Base-by-base conservation (phyloP, 805 yeast species). In the Candida pseudofarinosa region DNA sequence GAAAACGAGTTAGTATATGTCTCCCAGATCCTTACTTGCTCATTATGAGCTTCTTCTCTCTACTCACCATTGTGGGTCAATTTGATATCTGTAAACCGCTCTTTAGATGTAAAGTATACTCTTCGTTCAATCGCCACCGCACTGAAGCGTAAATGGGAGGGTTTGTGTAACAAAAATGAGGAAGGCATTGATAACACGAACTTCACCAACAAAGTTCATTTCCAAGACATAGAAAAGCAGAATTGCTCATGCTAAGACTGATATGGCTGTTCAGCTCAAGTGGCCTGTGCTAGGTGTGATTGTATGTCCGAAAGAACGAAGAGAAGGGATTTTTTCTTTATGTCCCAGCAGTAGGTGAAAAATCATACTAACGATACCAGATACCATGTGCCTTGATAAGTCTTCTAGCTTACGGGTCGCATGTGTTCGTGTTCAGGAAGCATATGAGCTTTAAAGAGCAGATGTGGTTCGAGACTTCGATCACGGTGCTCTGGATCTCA, bases 401-500 rank as follows among this genome's bases (percentile, higher is more conserved):
- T 0, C 60, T 67, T 19, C 60, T 83, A 19, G 91, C 87, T 0
- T 81, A 81, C 52, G 79, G 80, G 4, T 71, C 85, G 1, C 86
- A 83, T 50, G 69, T 55, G 49, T 74, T 79, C 51, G 73, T 87
- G 39, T 73, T 82, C 43, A 47, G 63, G 3, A 65, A 75, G 39
- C 70, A 70, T 47, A 57, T 79, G 37, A 45, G 76, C 2, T 12
- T 30, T 1, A 37, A 47, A 1, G 60, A 65, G 15, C 86, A 77
- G 50, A 33, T 73, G 1, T 55, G 66, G 57, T 81, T 74, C 55
- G 73, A 83, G 49, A 40, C 64, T 15, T 63, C 68, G 32, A 50
- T 82, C 1, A 54, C 73, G 0, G 69, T 81, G 77, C 69, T 83
- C 3, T 88, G 95, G 95, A 30, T 86, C 0, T 79, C 90, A 0